These are phyloP conservation scores for Colletotrichum graminicola DNA, from an alignment of 2,329 filamentous ascomycete species.

Conservation along the genomic window DNA sequence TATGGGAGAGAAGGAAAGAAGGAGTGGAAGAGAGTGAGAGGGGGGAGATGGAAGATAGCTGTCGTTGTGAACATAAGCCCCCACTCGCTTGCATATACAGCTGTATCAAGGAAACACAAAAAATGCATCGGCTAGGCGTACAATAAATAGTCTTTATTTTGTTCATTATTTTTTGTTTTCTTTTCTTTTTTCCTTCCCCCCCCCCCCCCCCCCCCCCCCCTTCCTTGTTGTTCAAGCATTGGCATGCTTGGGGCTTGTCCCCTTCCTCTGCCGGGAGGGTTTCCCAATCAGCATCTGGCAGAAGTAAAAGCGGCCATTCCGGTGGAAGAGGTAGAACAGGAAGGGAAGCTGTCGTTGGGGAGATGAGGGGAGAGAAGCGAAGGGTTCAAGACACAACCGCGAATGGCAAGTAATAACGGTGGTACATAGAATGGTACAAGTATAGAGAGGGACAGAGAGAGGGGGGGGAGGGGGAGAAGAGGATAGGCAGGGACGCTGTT, in stretches of 20 bases:
- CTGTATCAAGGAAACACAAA: conserved; percentile 2
- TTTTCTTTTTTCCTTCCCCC: too few relatives aligned
- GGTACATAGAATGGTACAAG: neutral
- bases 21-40: neutral
- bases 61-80: conserved; percentile 18
- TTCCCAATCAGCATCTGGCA: neutral
- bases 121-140: conserved; percentile 32
- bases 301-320: neutral
- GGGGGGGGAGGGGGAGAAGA: too few relatives aligned
- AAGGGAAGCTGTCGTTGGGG: too few relatives aligned
- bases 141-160: neutral
- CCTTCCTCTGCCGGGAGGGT: neutral
- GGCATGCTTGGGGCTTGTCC: neutral
- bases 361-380: neutral
- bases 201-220: too few relatives aligned
- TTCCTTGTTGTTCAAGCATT: neutral
- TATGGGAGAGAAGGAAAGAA: neutral
- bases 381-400: neutral
- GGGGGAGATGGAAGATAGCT: neutral
- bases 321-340: neutral
- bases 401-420: neutral
- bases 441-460: neutral
- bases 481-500: neutral
- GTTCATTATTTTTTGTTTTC: neutral
- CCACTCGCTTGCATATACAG: conserved; percentile 7